Conservation (phyloP, 441 rosid genomes). For the Mallotus japonicus region DNA sequence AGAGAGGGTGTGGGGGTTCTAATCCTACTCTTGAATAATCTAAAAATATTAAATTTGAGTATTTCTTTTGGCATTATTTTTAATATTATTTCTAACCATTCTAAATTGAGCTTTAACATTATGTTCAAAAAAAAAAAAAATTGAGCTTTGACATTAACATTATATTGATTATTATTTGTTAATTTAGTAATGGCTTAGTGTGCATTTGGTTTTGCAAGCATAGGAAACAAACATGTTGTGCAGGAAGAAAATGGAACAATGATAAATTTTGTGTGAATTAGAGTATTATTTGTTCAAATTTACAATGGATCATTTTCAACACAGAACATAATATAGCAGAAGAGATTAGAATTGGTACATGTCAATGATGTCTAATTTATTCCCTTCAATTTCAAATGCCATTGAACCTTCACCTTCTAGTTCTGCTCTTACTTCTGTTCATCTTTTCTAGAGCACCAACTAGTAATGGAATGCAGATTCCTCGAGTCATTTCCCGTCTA, state of each 20-base stretch:
- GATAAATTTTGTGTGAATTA: conserved; percentile 3
- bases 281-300: neutral
- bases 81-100: no score
- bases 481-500: conserved; percentile 29
- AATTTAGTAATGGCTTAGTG: no score
- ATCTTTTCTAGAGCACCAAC: conserved; percentile 39
- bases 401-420: conserved; percentile 10
- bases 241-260: neutral
- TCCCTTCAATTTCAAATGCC: neutral
- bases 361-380: neutral
- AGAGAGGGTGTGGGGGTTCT: no score
- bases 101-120: no score
- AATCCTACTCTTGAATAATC: no score
- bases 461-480: conserved; percentile 53
- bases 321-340: neutral
- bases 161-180: no score
- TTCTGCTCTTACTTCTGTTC: conserved; percentile 38
- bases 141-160: no score
- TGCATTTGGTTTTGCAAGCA: no score
- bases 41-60: no score
- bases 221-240: no score
- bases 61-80: no score
- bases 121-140: no score
- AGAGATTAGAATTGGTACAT: neutral
- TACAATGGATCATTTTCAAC: neutral